These are phyloP conservation scores for Cupressus sempervirens DNA, from an alignment of 75 land plant genomes.

Conservation along the genomic window DNA sequence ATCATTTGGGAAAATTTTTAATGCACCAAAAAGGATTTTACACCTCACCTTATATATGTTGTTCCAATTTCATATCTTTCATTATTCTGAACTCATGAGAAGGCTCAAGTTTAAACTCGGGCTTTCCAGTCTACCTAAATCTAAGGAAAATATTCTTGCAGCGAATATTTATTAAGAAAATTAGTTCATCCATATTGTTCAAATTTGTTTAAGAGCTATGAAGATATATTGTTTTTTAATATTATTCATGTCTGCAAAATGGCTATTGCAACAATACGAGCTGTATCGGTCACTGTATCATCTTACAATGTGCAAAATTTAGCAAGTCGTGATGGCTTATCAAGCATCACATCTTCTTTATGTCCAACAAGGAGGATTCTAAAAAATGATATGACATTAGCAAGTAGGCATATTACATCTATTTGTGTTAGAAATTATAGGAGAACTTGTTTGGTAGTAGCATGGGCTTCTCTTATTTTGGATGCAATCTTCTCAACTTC, in stretches of 20 bases:
- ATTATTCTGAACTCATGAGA: background rate
- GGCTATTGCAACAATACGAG: conserved; percentile 29
- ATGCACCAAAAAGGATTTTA: background rate
- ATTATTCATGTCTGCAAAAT: conserved; percentile 32
- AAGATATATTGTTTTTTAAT: background rate
- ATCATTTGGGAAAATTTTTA: no score
- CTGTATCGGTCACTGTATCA: conserved; percentile 26
- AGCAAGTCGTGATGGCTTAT: background rate
- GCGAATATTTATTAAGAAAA: background rate
- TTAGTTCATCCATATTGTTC: background rate
- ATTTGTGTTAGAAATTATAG: conserved; percentile 7
- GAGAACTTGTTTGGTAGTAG: conserved; percentile 9
- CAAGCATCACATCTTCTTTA: background rate
- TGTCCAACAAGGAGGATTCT: background rate
- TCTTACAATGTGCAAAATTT: conserved; percentile 4
- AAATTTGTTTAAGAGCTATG: conserved; percentile 1
- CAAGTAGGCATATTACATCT: background rate
- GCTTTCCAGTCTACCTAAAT: background rate
- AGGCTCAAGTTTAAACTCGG: background rate
- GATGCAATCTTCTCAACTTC: conserved; percentile 33
- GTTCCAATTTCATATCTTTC: background rate
- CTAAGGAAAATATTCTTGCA: background rate
- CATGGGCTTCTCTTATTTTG: conserved; percentile 28
- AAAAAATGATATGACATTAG: background rate
- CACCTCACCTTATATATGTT: background rate